Conservation (phyloP, 1,284 basidiomycete genomes). For the Ceraceosorus guamensis region DNA sequence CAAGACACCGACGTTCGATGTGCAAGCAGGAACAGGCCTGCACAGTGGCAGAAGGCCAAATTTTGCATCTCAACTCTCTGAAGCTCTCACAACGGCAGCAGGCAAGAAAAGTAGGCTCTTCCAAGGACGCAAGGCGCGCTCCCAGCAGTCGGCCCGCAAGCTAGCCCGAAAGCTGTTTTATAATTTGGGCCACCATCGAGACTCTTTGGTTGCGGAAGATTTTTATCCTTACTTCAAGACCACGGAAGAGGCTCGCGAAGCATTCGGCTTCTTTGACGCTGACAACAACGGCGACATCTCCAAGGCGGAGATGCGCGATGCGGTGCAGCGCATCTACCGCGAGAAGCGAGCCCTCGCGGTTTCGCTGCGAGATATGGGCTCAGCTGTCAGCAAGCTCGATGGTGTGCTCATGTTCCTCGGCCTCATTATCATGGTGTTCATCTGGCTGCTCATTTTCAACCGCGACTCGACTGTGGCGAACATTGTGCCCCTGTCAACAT, state of each 20-base stretch:
- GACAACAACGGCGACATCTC: slow-evolving; percentile 75
- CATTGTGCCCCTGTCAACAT: slow-evolving; percentile 70
- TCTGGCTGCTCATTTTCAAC: slow-evolving; percentile 73
- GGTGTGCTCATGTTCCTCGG: slow-evolving; percentile 57
- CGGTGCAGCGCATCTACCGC: slow-evolving; percentile 70
- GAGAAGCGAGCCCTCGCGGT: slow-evolving; percentile 68
- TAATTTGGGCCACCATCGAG: slow-evolving; percentile 48
- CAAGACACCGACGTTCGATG: not conserved
- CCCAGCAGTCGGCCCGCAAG: slow-evolving; percentile 63
- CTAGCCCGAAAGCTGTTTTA: slow-evolving; percentile 68
- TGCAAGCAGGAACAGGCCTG: not conserved
- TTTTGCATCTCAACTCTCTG: slow-evolving; percentile 18
- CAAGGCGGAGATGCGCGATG: slow-evolving; percentile 74
- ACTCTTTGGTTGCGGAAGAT: slow-evolving; percentile 54
- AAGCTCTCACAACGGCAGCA: slow-evolving; percentile 38
- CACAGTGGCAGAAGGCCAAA: not conserved
- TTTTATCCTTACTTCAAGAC: slow-evolving; percentile 65
- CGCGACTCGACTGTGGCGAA: slow-evolving; percentile 63
- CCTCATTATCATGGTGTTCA: slow-evolving; percentile 61
- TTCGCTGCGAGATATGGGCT: slow-evolving; percentile 53
- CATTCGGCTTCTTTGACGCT: slow-evolving; percentile 71
- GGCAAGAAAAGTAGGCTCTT: slow-evolving; percentile 44
- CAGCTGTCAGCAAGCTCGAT: slow-evolving; percentile 40
- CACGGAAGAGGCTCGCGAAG: slow-evolving; percentile 64
- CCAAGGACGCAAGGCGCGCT: slow-evolving; percentile 38